A percentile compares a stretch with the other conserved stretches of the same genome.
These are phyloP conservation scores for Didymella exigua DNA, from an alignment of 2,329 filamentous ascomycete species.

Conservation along the genomic window DNA sequence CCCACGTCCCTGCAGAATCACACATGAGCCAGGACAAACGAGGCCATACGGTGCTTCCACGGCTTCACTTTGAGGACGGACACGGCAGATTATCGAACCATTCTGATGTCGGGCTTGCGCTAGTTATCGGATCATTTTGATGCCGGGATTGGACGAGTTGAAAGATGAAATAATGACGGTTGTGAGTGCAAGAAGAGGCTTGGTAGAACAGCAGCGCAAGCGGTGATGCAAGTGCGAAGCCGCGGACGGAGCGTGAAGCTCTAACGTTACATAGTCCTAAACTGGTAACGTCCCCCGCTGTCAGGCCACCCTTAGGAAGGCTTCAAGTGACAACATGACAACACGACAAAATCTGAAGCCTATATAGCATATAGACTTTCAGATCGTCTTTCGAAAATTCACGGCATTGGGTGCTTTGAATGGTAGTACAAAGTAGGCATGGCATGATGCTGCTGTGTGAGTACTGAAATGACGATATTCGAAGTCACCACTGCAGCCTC, in stretches of 20 bases:
- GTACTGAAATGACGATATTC: neutral
- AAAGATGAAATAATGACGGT: too few relatives aligned
- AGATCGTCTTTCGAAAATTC: neutral
- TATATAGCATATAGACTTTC: neutral
- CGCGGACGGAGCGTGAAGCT: neutral
- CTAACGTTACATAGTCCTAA: neutral
- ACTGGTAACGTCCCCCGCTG: neutral
- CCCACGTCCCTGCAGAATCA: neutral
- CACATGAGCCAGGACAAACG: neutral
- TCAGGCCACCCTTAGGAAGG: neutral
- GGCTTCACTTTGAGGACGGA: neutral
- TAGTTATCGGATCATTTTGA: too few relatives aligned
- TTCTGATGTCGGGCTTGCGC: neutral
- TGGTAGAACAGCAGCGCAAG: too few relatives aligned
- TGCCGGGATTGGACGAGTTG: too few relatives aligned
- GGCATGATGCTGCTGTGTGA: neutral
- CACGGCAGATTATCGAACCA: neutral
- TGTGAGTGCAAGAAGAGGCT: too few relatives aligned
- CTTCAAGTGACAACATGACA: neutral
- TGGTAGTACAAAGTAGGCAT: neutral
- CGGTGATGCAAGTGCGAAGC: too few relatives aligned
- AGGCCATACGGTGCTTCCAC: neutral
- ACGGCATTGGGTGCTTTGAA: neutral
- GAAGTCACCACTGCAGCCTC: neutral
- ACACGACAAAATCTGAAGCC: neutral